phyloP scores from a whole-genome alignment of 2,329 filamentous ascomycete species.

The Lasiodiplodia sp. region DNA sequence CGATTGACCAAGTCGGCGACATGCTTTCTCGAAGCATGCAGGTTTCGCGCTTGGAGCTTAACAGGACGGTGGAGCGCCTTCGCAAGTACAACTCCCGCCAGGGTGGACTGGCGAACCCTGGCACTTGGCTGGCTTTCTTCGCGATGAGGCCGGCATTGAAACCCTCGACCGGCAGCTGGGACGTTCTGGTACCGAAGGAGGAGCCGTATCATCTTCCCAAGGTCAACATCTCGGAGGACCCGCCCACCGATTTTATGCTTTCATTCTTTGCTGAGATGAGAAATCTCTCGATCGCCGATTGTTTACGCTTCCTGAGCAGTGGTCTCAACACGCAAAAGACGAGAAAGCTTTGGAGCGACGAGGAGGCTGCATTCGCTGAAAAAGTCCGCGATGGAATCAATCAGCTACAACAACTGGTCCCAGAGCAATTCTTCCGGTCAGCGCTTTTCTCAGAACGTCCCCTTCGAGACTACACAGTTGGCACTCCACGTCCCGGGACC shows the following conservation, averaged over 20 bases:
- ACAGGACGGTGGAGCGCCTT: constrained; percentile 69
- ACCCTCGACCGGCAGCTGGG: constrained; percentile 51
- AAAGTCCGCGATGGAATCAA: constrained; percentile 43
- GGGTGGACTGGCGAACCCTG: constrained; percentile 46
- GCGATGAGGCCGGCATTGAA: constrained; percentile 50
- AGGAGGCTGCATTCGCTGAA: constrained; percentile 47
- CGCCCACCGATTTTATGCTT: constrained; percentile 42
- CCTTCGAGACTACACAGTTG: constrained; percentile 39
- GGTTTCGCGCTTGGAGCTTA: constrained; percentile 69
- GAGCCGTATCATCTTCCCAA: constrained; percentile 54
- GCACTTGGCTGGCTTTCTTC: constrained; percentile 38
- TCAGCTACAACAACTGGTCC: constrained; percentile 43
- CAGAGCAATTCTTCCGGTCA: constrained; percentile 50
- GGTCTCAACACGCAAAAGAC: constrained; percentile 24
- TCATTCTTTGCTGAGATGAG: constrained; percentile 37
- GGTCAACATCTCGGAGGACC: constrained; percentile 46
- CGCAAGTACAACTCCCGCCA: constrained; percentile 60
- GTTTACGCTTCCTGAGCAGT: constrained; percentile 31
- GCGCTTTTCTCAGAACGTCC: constrained; percentile 54
- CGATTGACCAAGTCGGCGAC: constrained; percentile 64
- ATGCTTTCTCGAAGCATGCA: constrained; percentile 78
- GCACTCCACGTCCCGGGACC: constrained; percentile 15
- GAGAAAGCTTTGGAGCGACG: constrained; percentile 33
- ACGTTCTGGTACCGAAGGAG: constrained; percentile 52
- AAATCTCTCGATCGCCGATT: constrained; percentile 37